A percentile compares a stretch with the other conserved stretches of the same genome.
phyloP scores from a whole-genome alignment of 2,329 filamentous ascomycete species.

The Fusarium falciforme region DNA sequence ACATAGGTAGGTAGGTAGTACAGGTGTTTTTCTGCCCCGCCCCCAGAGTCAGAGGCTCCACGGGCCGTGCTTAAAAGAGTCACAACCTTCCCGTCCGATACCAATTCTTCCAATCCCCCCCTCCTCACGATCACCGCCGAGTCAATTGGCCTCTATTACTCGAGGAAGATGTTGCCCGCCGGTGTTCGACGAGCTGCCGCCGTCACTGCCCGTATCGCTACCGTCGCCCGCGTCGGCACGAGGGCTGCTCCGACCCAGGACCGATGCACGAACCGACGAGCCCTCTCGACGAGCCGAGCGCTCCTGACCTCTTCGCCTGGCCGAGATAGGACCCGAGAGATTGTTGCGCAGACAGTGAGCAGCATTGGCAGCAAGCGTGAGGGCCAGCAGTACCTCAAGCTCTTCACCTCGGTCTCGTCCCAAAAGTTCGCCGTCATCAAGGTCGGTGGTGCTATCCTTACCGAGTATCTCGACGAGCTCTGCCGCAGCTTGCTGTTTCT shows the following conservation, averaged over 20 bases:
- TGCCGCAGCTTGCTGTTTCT: too few relatives aligned
- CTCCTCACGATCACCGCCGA: slow-evolving; percentile 16
- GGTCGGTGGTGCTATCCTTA: slow-evolving; percentile 95
- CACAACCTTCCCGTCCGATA: background rate
- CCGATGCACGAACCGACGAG: slow-evolving; percentile 44
- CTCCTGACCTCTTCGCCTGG: slow-evolving; percentile 34
- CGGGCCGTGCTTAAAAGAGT: slow-evolving; percentile 20
- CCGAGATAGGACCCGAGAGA: slow-evolving; percentile 49
- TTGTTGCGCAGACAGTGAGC: slow-evolving; percentile 74
- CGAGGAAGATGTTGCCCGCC: slow-evolving; percentile 56
- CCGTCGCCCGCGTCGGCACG: slow-evolving; percentile 21
- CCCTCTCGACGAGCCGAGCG: slow-evolving; percentile 40
- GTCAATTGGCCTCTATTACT: slow-evolving; percentile 38
- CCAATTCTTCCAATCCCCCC: slow-evolving; percentile 13
- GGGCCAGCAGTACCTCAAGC: slow-evolving; percentile 96
- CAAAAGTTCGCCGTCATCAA: slow-evolving; percentile 99
- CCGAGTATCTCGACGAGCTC: slow-evolving; percentile 91
- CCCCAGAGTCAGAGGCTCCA: slow-evolving; percentile 14
- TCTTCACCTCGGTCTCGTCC: slow-evolving; percentile 95
- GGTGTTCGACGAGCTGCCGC: slow-evolving; percentile 54
- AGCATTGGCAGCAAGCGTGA: slow-evolving; percentile 97
- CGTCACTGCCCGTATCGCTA: slow-evolving; percentile 10
- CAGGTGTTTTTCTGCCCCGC: slow-evolving; percentile 30
- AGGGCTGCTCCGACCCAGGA: slow-evolving; percentile 36
- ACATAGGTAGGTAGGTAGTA: background rate